Conservation (phyloP, 148 eudicot species). For the Camellia granthamiana region DNA sequence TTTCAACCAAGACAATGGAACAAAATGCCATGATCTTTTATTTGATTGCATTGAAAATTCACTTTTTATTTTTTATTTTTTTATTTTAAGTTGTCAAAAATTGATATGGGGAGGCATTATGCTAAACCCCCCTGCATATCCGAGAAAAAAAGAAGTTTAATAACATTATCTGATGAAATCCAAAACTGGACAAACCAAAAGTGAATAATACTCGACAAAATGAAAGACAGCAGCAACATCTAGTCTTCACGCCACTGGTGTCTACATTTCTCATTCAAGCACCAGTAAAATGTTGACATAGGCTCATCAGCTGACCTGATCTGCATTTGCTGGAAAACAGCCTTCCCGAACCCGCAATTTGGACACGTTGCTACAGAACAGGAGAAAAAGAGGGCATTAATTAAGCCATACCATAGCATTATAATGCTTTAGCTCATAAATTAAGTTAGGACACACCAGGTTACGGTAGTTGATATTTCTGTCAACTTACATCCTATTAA, state of each 20-base stretch:
- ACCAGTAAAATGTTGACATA: slow-evolving; percentile 60
- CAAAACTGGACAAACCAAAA: background rate
- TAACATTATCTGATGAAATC: background rate
- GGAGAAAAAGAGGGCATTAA: background rate
- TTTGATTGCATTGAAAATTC: background rate
- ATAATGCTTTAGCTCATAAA: too few relatives aligned
- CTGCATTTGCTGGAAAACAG: slow-evolving; percentile 52
- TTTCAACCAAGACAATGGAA: background rate
- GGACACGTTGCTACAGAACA: slow-evolving; percentile 54
- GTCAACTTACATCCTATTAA: background rate
- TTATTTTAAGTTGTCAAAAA: background rate
- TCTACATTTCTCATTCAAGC: slow-evolving; percentile 49
- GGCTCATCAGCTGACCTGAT: slow-evolving; percentile 90
- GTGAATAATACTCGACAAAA: background rate
- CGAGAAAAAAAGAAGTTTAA: background rate
- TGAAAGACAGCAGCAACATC: background rate
- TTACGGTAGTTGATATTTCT: too few relatives aligned
- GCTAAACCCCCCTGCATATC: too few relatives aligned
- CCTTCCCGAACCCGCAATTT: slow-evolving; percentile 48
- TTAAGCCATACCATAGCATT: background rate
- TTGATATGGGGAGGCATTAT: too few relatives aligned
- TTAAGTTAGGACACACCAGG: too few relatives aligned
- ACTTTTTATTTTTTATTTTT: too few relatives aligned
- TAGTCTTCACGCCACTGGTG: slow-evolving; percentile 66
- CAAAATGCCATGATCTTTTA: too few relatives aligned